A percentile compares a stretch with the other conserved stretches of the same genome.
Conservation (phyloP, 2,329 filamentous ascomycete genomes). For the Fusarium nygamai region DNA sequence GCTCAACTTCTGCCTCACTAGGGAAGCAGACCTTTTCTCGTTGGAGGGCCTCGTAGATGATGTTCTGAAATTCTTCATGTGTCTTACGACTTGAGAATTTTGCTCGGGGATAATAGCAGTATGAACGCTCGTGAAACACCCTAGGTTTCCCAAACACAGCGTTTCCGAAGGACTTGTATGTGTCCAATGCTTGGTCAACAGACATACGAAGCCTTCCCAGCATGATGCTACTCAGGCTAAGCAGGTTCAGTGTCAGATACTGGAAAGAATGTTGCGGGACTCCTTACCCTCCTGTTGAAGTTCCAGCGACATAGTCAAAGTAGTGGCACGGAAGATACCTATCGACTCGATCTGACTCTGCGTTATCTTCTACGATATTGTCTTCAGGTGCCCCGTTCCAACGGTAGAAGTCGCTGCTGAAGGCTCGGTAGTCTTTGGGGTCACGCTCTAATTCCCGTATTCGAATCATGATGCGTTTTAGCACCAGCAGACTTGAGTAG, state of each 20-base stretch:
- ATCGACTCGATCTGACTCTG: neutral
- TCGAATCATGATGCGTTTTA: neutral
- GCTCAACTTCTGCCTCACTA: rapidly evolving
- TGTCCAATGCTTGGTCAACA: neutral
- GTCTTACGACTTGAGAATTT: conserved; percentile 1
- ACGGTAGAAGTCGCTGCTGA: too few relatives aligned
- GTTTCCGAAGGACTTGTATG: neutral
- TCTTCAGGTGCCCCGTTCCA: too few relatives aligned
- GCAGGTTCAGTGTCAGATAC: too few relatives aligned
- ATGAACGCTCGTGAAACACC: neutral
- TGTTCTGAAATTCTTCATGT: neutral
- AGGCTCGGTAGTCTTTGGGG: too few relatives aligned
- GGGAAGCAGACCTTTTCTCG: rapidly evolving
- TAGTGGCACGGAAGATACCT: neutral
- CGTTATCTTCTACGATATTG: too few relatives aligned
- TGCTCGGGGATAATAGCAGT: neutral
- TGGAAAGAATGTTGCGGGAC: too few relatives aligned
- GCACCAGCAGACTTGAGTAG: neutral
- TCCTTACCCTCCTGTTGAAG: too few relatives aligned
- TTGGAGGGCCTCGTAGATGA: rapidly evolving
- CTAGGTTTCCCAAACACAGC: neutral
- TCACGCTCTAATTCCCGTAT: neutral
- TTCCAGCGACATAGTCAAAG: neutral
- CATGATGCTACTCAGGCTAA: neutral
- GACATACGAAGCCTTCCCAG: neutral